A percentile compares a stretch with the other conserved stretches of the same genome.
Evolutionary conservation across 352 stramenopile genomes (phyloP).

Genomic region (Phytopythium oedochilum): DNA sequence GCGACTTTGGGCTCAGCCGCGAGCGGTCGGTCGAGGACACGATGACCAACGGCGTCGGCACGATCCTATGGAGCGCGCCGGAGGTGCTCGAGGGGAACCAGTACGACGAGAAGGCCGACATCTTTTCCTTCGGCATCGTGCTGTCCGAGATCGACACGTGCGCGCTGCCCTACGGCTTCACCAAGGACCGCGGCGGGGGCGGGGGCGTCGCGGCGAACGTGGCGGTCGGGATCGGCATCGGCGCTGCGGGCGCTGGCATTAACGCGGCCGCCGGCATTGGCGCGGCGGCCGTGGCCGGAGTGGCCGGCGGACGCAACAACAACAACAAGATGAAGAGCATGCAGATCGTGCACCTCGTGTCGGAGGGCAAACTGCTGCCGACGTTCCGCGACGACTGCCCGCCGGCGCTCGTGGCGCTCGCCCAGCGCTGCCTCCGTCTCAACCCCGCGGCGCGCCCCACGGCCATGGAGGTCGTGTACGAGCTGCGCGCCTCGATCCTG

Average conservation of each 20-base stretch:
- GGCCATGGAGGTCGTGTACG: slow-evolving; percentile 64
- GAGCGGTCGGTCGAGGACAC: slow-evolving; percentile 63
- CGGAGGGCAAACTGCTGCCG: slow-evolving; percentile 67
- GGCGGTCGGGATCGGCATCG: background rate
- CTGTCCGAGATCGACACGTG: slow-evolving; percentile 76
- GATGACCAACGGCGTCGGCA: slow-evolving; percentile 76
- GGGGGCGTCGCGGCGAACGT: background rate
- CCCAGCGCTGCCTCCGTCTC: slow-evolving; percentile 54
- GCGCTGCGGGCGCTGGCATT: background rate
- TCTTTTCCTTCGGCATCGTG: slow-evolving; percentile 74
- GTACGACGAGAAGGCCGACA: slow-evolving; percentile 76
- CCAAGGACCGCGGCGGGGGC: slow-evolving; percentile 18
- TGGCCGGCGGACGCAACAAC: slow-evolving; percentile 33
- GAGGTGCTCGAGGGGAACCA: slow-evolving; percentile 68
- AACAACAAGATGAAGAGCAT: slow-evolving; percentile 76
- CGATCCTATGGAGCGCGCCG: slow-evolving; percentile 67
- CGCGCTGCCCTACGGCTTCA: slow-evolving; percentile 66
- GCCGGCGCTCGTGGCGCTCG: slow-evolving; percentile 41
- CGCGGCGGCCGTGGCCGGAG: background rate
- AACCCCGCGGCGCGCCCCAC: slow-evolving; percentile 57
- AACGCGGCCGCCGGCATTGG: background rate
- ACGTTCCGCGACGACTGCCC: slow-evolving; percentile 70
- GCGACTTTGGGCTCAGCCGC: slow-evolving; percentile 68
- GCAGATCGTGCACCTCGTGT: slow-evolving; percentile 81
- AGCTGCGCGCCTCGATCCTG: slow-evolving; percentile 48